Percentiles rank a stretch among this genome's conserved stretches.
Conservation (phyloP, 805 yeast genomes). For the Saccharomycopsis sp. region DNA sequence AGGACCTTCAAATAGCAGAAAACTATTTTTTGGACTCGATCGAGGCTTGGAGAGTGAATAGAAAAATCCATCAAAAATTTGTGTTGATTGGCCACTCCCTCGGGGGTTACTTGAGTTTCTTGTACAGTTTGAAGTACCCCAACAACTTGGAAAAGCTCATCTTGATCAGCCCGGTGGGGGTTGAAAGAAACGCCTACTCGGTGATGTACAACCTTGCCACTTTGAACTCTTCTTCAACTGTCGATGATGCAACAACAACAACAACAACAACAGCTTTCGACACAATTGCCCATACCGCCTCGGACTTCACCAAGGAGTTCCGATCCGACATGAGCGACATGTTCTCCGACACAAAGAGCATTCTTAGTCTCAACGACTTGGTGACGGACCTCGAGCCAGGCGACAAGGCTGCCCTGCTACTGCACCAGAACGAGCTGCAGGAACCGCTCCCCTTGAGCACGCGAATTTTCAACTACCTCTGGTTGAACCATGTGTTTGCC, state of each 20-base stretch:
- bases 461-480: slow-evolving; percentile 26
- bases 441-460: no score
- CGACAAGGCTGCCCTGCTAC: slow-evolving; percentile 7
- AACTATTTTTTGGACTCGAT: slow-evolving; percentile 36
- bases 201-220: slow-evolving; percentile 6
- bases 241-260: background rate
- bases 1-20: slow-evolving; percentile 28
- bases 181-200: slow-evolving; percentile 44
- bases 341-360: slow-evolving; percentile 13
- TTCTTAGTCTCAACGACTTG: slow-evolving; percentile 6
- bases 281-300: background rate
- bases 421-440: no score
- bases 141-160: slow-evolving; percentile 41
- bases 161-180: slow-evolving; percentile 64
- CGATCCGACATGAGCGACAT: background rate
- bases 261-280: slow-evolving; percentile 4
- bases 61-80: slow-evolving; percentile 38
- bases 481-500: slow-evolving; percentile 44
- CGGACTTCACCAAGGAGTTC: background rate
- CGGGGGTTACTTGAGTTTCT: slow-evolving; percentile 59
- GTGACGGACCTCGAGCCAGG: slow-evolving; percentile 5
- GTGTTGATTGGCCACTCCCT: slow-evolving; percentile 60
- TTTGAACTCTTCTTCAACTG: no score
- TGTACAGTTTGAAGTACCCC: slow-evolving; percentile 51
- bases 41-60: slow-evolving; percentile 48